phyloP scores from a whole-genome alignment of 768 basidiomycete genomes.

The Lentinula sp. region DNA sequence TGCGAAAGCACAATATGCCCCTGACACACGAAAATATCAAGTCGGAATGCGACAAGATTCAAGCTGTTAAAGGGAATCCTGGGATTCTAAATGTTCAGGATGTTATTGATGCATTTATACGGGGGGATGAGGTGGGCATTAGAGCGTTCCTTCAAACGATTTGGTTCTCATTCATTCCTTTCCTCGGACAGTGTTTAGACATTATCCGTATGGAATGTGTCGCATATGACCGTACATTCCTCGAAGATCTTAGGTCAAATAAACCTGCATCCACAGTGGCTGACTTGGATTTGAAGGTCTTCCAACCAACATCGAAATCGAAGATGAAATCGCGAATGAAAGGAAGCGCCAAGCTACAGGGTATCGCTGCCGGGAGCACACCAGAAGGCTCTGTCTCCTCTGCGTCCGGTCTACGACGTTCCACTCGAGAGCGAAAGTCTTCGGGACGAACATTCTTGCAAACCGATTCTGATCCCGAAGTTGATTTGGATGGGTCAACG shows the following conservation, averaged over 20 bases:
- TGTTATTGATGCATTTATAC: not conserved
- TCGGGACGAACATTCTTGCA: not conserved
- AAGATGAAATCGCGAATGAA: not conserved
- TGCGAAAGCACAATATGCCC: not conserved
- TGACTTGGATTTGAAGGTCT: too few species aligned
- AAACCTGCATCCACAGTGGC: too few species aligned
- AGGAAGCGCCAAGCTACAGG: not conserved
- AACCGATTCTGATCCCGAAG: not conserved
- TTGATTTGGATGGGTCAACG: not conserved
- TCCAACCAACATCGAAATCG: not conserved
- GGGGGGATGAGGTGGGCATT: not conserved
- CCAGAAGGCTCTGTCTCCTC: not conserved
- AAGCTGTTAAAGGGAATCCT: not conserved
- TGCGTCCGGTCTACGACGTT: not conserved
- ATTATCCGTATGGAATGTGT: not conserved
- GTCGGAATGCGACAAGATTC: not conserved
- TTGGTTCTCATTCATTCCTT: not conserved
- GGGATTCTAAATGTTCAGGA: not conserved
- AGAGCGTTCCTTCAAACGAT: not conserved
- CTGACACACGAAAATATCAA: not conserved
- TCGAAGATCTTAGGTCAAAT: not conserved
- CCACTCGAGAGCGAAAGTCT: not conserved
- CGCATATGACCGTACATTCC: not conserved
- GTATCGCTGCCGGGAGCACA: not conserved
- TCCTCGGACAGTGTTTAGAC: not conserved